These are phyloP conservation scores for Begonia fuchsioides DNA, from an alignment of 306 rosid genomes.

Conservation along the genomic window DNA sequence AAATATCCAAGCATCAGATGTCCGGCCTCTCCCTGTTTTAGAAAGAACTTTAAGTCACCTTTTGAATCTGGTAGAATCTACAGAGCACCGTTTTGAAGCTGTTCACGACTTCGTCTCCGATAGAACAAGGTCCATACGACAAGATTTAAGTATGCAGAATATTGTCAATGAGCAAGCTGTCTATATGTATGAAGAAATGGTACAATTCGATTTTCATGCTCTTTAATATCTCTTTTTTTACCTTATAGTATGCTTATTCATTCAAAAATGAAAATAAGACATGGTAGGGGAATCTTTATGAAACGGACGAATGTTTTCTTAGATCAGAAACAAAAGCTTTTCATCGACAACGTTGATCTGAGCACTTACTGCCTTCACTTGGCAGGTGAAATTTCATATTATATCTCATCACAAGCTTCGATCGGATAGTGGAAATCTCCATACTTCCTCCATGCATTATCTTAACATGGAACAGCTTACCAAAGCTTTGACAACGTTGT, in stretches of 20 bases:
- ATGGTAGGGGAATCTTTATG: too few species aligned
- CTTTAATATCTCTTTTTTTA: background rate
- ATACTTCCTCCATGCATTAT: conserved; percentile 53
- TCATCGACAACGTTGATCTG: too few species aligned
- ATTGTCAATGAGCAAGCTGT: conserved; percentile 43
- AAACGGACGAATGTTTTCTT: background rate
- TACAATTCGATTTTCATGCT: conserved; percentile 15
- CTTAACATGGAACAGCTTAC: conserved; percentile 87
- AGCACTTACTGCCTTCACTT: background rate
- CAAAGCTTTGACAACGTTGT: conserved; percentile 58
- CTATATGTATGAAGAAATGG: conserved; percentile 69
- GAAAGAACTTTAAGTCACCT: conserved; percentile 59
- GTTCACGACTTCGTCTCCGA: conserved; percentile 76
- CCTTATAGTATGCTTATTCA: too few species aligned
- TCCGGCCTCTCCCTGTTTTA: conserved; percentile 65
- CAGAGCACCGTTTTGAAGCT: conserved; percentile 57
- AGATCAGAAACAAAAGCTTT: too few species aligned
- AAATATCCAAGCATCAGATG: conserved; percentile 48
- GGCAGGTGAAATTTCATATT: conserved; percentile 74
- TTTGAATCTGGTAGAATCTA: conserved; percentile 37
- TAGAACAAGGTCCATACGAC: conserved; percentile 88
- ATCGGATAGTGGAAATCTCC: conserved; percentile 28
- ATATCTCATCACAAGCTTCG: conserved; percentile 57
- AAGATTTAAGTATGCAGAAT: conserved; percentile 82
- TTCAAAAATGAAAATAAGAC: too few species aligned